phyloP scores from a whole-genome alignment of 495 filamentous ascomycete genomes.

The Aspergillus olivimuriae region DNA sequence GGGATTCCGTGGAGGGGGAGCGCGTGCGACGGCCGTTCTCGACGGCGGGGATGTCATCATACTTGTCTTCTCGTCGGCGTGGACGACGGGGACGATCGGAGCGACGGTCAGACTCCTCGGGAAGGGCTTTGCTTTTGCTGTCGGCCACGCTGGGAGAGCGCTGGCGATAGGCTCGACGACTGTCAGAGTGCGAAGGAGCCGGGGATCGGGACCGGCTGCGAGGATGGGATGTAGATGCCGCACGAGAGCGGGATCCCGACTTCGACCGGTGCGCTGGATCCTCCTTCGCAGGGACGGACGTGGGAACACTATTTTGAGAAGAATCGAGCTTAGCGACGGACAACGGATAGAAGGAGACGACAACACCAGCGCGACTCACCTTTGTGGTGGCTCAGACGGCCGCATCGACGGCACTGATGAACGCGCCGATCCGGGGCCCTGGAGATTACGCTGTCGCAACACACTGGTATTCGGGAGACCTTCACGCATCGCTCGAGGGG shows the following conservation, averaged over 20 bases:
- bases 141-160: slow-evolving; percentile 46
- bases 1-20: slow-evolving; percentile 47
- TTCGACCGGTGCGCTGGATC: slow-evolving; percentile 21
- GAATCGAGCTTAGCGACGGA: too few relatives aligned
- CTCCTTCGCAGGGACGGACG: slow-evolving; percentile 18
- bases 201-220: slow-evolving; percentile 27
- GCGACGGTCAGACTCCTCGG: slow-evolving; percentile 38
- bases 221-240: slow-evolving; percentile 32
- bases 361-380: slow-evolving; percentile 28
- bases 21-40: slow-evolving; percentile 41
- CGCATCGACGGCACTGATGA: slow-evolving; percentile 17
- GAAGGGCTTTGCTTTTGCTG: too few relatives aligned
- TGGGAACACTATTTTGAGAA: too few relatives aligned
- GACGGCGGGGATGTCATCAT: slow-evolving; percentile 33
- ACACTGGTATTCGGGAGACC: slow-evolving; percentile 73
- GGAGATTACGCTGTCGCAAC: slow-evolving; percentile 34
- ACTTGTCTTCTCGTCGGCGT: slow-evolving; percentile 40
- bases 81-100: slow-evolving; percentile 40
- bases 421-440: slow-evolving; percentile 20
- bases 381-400: slow-evolving; percentile 21
- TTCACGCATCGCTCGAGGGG: slow-evolving; percentile 88
- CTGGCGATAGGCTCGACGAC: slow-evolving; percentile 50
- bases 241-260: slow-evolving; percentile 26
- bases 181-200: slow-evolving; percentile 44
- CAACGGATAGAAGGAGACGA: not conserved